These are phyloP conservation scores for Chlamydomonas sp. DNA, from an alignment of 139 green algal genomes.

Conservation along the genomic window DNA sequence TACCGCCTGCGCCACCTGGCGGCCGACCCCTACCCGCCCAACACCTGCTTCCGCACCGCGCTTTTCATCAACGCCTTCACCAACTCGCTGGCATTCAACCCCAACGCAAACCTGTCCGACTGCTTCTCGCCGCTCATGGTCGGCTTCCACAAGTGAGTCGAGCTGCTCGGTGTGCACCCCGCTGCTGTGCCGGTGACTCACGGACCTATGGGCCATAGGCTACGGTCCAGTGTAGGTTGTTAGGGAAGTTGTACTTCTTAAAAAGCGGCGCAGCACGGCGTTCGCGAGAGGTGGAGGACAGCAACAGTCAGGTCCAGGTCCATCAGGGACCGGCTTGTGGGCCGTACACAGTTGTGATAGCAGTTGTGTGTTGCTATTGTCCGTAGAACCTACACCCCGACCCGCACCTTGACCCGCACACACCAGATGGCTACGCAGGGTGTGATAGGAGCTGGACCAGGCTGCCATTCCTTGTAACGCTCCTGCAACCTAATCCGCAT, in stretches of 20 bases:
- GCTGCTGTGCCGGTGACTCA: too few relatives aligned
- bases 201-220: too few relatives aligned
- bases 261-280: too few relatives aligned
- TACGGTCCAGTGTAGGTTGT: too few relatives aligned
- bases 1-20: constrained; percentile 40
- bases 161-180: background rate
- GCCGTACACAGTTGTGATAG: background rate
- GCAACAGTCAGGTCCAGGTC: too few relatives aligned
- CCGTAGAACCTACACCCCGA: too few relatives aligned
- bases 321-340: background rate
- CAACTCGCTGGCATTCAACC: constrained; percentile 38
- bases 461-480: background rate
- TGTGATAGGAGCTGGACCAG: too few relatives aligned
- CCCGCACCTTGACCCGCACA: too few relatives aligned
- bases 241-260: too few relatives aligned
- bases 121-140: constrained; percentile 37
- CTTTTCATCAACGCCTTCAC: constrained; percentile 43
- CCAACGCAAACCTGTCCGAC: constrained; percentile 14
- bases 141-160: constrained; percentile 12
- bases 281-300: too few relatives aligned
- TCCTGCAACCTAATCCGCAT: background rate
- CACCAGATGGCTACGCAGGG: too few relatives aligned
- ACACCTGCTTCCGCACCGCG: constrained; percentile 40
- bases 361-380: too few relatives aligned
- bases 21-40: constrained; percentile 30